Base-by-base conservation (phyloP, 169 alveolate species). In the Babesia ovis region DNA sequence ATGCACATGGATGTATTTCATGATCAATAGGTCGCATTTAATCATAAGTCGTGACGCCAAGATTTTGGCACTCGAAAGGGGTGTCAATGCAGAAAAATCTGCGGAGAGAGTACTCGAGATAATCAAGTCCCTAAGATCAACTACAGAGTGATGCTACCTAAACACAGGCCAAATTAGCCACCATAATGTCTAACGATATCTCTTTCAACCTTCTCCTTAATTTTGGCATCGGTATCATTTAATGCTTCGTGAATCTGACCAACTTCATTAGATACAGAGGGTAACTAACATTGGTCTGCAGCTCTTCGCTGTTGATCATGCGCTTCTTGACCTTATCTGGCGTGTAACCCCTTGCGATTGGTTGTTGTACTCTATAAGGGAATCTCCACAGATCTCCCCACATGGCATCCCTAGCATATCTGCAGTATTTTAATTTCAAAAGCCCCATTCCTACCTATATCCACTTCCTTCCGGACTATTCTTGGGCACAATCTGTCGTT, bases 361-460 rank as follows among this genome's bases (percentile, higher is more conserved):
- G 95, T 4, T 95, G 73, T 23, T 88, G 77, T 27, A 85, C 84
- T 20, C 95, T 61, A 58, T 90, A 85, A 14, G 94, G 91, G 70
- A 89, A 93, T 23, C 96, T 83, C 95, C 95, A 94, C 60, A 94
- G 85, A 67, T 94, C 97, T 12, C 97, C 97, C 97, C 97, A 94
- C 71, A 92, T 83, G 1, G 89, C 86, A 42, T 89, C 82, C 31
- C 96, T 66, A 0, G 95, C 94, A 31, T 35, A 57, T 57, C 42
- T 75, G 55, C 16, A 57, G 58, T 39, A 27, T 16, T 4, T 48
- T 12, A 25, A 35, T 57, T 23, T 85, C 42, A 45, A n/a, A n/a
- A 39, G 35, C 23, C 48, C 32, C 22, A 16, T 14, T 2, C 72
- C 54, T 82, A 69, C 85, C 72, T 79, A 60, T 87, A 83, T 23